Conservation (phyloP, 352 stramenopile species). For the Globisporangium alternatum region DNA sequence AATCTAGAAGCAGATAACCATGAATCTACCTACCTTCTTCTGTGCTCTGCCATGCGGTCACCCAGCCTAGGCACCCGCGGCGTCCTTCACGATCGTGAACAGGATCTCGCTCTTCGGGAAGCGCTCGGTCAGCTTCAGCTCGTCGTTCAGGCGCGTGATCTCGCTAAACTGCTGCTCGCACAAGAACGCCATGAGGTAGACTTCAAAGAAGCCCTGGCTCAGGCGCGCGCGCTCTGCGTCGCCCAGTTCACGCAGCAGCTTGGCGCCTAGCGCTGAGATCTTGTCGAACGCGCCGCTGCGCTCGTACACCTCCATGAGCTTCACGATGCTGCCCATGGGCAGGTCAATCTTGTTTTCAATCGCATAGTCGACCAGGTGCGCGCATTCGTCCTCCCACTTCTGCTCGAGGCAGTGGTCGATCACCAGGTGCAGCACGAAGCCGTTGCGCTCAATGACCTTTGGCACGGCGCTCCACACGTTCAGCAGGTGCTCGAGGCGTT, state of each 20-base stretch:
- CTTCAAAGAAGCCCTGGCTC: slow-evolving; percentile 22
- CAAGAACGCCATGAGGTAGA: slow-evolving; percentile 19
- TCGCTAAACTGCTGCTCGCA: slow-evolving; percentile 12
- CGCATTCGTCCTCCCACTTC: slow-evolving; percentile 20
- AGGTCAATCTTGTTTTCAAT: slow-evolving; percentile 18
- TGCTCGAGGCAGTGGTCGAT: slow-evolving; percentile 33
- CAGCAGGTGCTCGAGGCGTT: slow-evolving; percentile 30
- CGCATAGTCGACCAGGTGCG: slow-evolving; percentile 18
- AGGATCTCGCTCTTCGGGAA: slow-evolving; percentile 18
- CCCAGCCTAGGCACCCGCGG: slow-evolving; percentile 25
- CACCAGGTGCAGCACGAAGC: slow-evolving; percentile 47
- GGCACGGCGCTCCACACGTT: slow-evolving; percentile 32
- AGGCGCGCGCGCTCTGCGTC: slow-evolving; percentile 7
- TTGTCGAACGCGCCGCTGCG: slow-evolving; percentile 8
- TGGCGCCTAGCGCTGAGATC: slow-evolving; percentile 11
- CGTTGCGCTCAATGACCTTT: slow-evolving; percentile 33
- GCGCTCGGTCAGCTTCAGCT: slow-evolving; percentile 16
- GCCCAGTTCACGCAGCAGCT: slow-evolving; percentile 11
- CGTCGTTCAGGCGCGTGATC: slow-evolving; percentile 11
- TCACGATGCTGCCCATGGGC: slow-evolving; percentile 22
- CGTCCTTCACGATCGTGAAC: slow-evolving; percentile 27
- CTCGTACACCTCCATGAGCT: slow-evolving; percentile 19
- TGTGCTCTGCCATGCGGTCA: too few relatives aligned
- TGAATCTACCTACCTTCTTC: too few relatives aligned
- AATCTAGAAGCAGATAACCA: too few relatives aligned